Evolutionary conservation across 2,329 filamentous ascomycete species (phyloP).

Genomic region (Verticillium klebahnii): DNA sequence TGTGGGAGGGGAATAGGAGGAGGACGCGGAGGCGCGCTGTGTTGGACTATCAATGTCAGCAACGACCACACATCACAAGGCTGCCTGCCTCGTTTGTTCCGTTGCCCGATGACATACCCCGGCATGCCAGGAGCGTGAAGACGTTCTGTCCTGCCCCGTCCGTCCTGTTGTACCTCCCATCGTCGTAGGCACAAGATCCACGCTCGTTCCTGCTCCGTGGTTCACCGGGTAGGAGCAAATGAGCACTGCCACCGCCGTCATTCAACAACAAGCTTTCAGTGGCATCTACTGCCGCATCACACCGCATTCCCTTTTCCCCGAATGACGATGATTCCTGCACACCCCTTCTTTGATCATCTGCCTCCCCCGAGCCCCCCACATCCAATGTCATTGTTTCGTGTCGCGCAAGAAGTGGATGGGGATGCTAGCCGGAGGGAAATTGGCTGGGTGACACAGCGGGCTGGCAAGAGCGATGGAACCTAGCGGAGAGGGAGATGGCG

Average conservation of each 20-base stretch:
- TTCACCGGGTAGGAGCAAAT: background rate
- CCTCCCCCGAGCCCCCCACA: background rate
- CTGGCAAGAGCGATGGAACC: background rate
- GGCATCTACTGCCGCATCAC: background rate
- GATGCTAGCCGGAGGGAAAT: background rate
- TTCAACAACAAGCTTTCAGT: background rate
- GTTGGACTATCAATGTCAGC: background rate
- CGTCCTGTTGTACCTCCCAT: too few relatives aligned
- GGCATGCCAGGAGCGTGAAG: background rate
- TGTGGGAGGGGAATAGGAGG: background rate
- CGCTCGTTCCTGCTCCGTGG: background rate
- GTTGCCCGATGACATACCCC: background rate
- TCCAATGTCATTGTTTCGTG: background rate
- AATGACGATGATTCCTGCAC: background rate
- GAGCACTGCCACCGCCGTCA: background rate
- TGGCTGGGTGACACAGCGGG: background rate
- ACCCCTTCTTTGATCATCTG: background rate
- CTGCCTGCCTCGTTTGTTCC: background rate
- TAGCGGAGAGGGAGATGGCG: background rate
- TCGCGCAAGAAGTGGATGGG: background rate
- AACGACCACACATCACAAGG: background rate
- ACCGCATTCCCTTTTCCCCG: background rate
- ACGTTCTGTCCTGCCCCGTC: too few relatives aligned
- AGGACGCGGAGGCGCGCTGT: background rate
- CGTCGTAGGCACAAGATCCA: too few relatives aligned